phyloP scores from a whole-genome alignment of 2,329 filamentous ascomycete species.

The Phoma sp. region DNA sequence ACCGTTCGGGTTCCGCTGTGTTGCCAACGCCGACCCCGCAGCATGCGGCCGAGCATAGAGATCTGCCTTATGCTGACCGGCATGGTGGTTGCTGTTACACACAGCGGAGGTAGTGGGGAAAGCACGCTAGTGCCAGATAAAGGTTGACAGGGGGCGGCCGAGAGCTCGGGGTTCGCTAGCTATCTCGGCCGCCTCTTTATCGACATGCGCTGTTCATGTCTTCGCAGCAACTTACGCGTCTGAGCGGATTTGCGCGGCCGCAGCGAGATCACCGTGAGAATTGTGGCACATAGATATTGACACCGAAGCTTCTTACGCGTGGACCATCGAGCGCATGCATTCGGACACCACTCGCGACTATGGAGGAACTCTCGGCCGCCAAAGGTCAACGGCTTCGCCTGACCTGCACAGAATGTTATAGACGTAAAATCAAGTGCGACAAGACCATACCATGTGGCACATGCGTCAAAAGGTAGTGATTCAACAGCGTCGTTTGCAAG shows the following conservation, averaged over 20 bases:
- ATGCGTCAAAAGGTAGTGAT: conserved; percentile 45
- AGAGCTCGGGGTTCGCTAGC: neutral
- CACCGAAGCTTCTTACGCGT: neutral
- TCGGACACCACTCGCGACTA: neutral
- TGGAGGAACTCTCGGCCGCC: conserved; percentile 13
- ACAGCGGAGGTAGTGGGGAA: neutral
- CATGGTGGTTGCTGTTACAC: neutral
- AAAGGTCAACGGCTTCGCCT: conserved; percentile 26
- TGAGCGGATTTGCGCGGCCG: neutral
- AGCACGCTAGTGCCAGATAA: neutral
- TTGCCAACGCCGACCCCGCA: neutral
- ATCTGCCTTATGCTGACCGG: neutral
- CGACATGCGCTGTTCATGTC: neutral
- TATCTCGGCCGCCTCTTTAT: neutral
- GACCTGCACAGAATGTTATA: conserved; percentile 42
- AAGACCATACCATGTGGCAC: conserved; percentile 53
- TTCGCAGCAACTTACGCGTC: neutral
- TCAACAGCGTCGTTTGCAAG: too few relatives aligned
- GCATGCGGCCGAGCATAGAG: neutral
- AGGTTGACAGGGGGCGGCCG: neutral
- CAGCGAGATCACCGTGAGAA: neutral
- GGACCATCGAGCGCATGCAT: too few relatives aligned
- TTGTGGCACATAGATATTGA: too few relatives aligned
- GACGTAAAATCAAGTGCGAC: conserved; percentile 51
- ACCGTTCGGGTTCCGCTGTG: neutral